Base-by-base conservation (phyloP, 2,329 filamentous ascomycete species). In the Penicillium nordicum region DNA sequence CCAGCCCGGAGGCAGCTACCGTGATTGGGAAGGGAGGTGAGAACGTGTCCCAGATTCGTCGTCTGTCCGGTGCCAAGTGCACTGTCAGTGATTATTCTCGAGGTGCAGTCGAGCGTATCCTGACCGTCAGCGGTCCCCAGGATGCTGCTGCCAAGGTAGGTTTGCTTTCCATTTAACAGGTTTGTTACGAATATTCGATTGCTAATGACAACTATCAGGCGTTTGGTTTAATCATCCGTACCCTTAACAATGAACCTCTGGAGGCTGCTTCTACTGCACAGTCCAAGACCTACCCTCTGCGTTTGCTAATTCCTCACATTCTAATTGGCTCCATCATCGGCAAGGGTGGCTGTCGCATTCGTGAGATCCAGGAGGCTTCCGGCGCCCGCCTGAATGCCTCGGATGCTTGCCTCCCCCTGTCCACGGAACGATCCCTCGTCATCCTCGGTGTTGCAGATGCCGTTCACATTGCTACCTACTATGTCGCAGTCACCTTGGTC, bases 1-100 rank as follows among this genome's bases (percentile, higher is more conserved):
- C 93, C 50, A 99, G 93, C 76, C 91, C 92, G 44, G 94, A 99
- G 77, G 94, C 94, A 65, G 94, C 94, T 38, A 99, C 94, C 47
- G 91, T 97, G 64, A 99, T 99, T 76, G 94, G 94, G 72, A 99
- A 99, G 79, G 93, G 92, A 62, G 94, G 94, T 72, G 94, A 99
- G 81, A 99, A 99, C 71, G 94, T 99, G 46, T 96, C 92, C 65
- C 91, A 96, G 78, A 97, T 99, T 71, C 87, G 94, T 65, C 91
- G 90, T 73, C 83, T 96, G 78, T 97, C 94, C 50, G 92, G 92
- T 68, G 94, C 94, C 64, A 97, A 97, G 79, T 99, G 94, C 80
- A 99, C 94, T 46, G 94, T 99, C 67, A 97, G 92, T 79, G 94
- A 99, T 77, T 99, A 97, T 71, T 90, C 95, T 67, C 91, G 96